Conservation (phyloP, 2,329 filamentous ascomycete species). For the Pleomassaria siparia region DNA sequence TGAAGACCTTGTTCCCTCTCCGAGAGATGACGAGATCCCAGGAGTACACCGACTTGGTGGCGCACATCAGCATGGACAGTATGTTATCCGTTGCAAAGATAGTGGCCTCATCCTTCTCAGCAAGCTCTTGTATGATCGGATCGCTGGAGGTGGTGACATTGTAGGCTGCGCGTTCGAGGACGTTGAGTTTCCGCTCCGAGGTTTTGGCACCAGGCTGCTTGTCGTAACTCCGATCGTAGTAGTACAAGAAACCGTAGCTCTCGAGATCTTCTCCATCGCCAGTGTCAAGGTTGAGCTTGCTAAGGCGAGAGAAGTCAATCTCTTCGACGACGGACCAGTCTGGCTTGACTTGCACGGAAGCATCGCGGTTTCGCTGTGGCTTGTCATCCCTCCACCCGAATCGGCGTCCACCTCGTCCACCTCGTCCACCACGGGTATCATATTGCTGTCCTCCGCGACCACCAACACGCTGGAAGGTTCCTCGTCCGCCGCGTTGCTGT, state of each 20-base stretch:
- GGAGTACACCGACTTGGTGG: constrained; percentile 92
- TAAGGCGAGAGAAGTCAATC: constrained; percentile 94
- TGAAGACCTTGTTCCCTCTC: constrained; percentile 95
- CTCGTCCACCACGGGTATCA: constrained; percentile 69
- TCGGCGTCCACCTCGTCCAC: constrained; percentile 75
- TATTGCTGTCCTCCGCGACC: constrained; percentile 68
- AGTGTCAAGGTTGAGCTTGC: constrained; percentile 93
- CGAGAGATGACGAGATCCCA: constrained; percentile 96
- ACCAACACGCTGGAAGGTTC: constrained; percentile 72
- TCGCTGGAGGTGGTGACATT: constrained; percentile 97
- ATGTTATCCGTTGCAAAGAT: constrained; percentile 98
- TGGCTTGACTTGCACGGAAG: constrained; percentile 92
- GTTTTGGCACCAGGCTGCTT: constrained; percentile 84
- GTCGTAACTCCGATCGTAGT: constrained; percentile 95
- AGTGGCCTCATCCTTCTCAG: constrained; percentile 92
- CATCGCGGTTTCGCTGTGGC: constrained; percentile 92
- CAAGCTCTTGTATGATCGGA: constrained; percentile 93
- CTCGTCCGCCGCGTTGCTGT: constrained; percentile 70
- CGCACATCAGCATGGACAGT: constrained; percentile 98
- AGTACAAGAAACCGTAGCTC: constrained; percentile 95
- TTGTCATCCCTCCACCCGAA: constrained; percentile 99
- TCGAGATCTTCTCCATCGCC: constrained; percentile 95
- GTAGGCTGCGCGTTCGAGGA: constrained; percentile 92
- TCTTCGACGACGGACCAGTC: constrained; percentile 97
- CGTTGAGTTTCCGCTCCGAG: constrained; percentile 80